Evolutionary conservation across 2,329 filamentous ascomycete species (phyloP), one percentile per base, ranked within the genome.

Genomic region (Trichocomaceae sp.): DNA sequence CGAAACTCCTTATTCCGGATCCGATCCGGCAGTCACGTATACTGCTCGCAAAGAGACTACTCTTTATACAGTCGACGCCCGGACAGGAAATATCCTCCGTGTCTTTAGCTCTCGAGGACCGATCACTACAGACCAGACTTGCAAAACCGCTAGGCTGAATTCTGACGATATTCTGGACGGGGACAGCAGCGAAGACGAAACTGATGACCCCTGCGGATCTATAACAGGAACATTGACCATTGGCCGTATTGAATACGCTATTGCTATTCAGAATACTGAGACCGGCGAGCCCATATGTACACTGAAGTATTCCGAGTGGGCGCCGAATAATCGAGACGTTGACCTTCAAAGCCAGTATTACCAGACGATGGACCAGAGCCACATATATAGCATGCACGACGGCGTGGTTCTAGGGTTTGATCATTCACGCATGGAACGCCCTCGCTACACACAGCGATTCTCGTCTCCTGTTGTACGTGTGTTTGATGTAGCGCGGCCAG

Each of bases 251-350:
- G 90, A 96, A 69, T 99, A 99, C 71, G 92, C 83, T 5, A 86
- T 99, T 57, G 84, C 81, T 54, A 95, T 99, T 45, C 86, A 90
- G 60, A 85, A 88, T 57, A 82, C 80, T 45, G 82, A 87, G 61
- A 85, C 83, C 3, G 85, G 86, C 1, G 82, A 86, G 57, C 82
- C 83, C 7, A 86, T 99, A 59, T 95, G 90, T 64, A 96, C 89
- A 0, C 82, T 99, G 62, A 91, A 84, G 61, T 99, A 95, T 67
- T 87, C 90, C 10, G 93, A 99, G 69, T 99, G 93, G 93, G 85
- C 84, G 0, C 88, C 91, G 13, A 99, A 99, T 70, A 95, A 87
- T 57, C 88, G 85, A 58, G 92, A 99, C 70, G 83, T 83, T 59
- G 93, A 99, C 67, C 82, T 99, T 6, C 85, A 90, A 63, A 82